These are phyloP conservation scores for Lentinula edodes DNA, from an alignment of 768 basidiomycete species.

Conservation along the genomic window DNA sequence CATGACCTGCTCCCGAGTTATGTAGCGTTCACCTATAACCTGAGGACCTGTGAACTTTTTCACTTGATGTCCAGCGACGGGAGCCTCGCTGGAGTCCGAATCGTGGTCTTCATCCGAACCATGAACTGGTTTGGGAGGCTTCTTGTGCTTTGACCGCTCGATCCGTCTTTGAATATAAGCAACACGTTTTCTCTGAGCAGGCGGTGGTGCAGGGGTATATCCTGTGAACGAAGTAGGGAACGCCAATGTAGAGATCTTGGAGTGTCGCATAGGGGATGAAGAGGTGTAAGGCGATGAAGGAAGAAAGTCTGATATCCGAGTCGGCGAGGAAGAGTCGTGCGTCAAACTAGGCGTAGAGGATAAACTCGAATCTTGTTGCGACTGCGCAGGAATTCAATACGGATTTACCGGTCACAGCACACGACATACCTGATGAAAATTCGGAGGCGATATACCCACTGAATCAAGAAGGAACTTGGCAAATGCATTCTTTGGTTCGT, in stretches of 20 bases:
- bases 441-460: slow-evolving; percentile 10
- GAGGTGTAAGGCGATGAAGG: background rate
- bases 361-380: background rate
- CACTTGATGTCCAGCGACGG: background rate
- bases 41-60: background rate
- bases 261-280: slow-evolving; percentile 4
- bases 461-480: slow-evolving; percentile 19
- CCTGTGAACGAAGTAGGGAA: slow-evolving; percentile 21
- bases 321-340: background rate
- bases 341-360: background rate
- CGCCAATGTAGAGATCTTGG: slow-evolving; percentile 9
- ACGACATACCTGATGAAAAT: slow-evolving; percentile 10
- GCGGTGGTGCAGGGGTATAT: slow-evolving; percentile 37
- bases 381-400: background rate
- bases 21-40: background rate
- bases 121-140: background rate
- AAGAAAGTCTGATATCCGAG: background rate
- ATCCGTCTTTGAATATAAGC: slow-evolving; percentile 25
- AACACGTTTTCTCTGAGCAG: slow-evolving; percentile 29
- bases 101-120: background rate
- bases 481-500: slow-evolving; percentile 23
- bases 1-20: background rate
- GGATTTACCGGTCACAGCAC: background rate
- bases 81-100: background rate
- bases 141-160: background rate